Percentiles rank a stretch among this genome's conserved stretches.
These are phyloP conservation scores for Aspergillus pseudotamarii DNA, from an alignment of 2,329 filamentous ascomycete genomes.

Conservation along the genomic window DNA sequence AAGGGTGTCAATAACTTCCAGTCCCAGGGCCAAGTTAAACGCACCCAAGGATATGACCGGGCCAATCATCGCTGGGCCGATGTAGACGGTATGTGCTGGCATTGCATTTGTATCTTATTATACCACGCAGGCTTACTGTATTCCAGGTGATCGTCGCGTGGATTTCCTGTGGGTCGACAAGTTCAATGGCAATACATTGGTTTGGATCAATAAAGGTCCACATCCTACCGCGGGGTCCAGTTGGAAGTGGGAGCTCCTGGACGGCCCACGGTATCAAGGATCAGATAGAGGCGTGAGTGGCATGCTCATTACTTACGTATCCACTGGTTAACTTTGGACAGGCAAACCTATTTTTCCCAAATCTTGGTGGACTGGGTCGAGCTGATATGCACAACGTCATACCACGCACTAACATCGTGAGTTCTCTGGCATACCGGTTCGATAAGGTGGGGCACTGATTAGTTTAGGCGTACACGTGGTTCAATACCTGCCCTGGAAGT, in stretches of 20 bases:
- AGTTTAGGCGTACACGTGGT: neutral
- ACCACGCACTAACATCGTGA: neutral
- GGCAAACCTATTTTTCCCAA: neutral
- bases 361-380: neutral
- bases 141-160: neutral
- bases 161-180: neutral
- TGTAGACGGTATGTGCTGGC: neutral
- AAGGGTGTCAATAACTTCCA: neutral
- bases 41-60: neutral
- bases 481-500: neutral
- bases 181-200: neutral
- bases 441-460: neutral
- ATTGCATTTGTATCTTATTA: too few species aligned
- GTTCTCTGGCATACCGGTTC: neutral
- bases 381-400: constrained; percentile 2
- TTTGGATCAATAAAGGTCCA: neutral
- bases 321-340: neutral
- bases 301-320: too few species aligned
- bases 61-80: neutral
- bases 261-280: neutral
- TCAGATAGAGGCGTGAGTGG: neutral
- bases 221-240: neutral
- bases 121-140: neutral
- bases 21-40: neutral
- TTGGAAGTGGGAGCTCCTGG: neutral